Evolutionary conservation across 2,329 filamentous ascomycete species (phyloP).

Genomic region (Cladosporium sp.): DNA sequence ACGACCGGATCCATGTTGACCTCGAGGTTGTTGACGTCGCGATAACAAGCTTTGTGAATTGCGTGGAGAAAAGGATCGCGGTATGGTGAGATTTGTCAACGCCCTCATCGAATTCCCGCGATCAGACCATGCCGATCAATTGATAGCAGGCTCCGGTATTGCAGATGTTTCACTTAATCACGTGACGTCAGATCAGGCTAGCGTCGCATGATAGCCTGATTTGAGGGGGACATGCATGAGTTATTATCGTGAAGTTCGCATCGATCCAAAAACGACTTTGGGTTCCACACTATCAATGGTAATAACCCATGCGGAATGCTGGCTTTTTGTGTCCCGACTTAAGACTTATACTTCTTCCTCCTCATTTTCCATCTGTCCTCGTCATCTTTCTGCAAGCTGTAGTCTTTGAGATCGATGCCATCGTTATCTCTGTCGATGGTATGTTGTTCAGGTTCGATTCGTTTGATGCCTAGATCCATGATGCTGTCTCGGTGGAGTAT

Average conservation of each 20-base stretch:
- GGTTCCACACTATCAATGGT: background rate
- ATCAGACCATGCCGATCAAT: background rate
- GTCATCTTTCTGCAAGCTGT: too few species aligned
- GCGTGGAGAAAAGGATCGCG: background rate
- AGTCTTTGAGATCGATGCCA: too few species aligned
- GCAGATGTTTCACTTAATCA: background rate
- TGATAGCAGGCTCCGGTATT: background rate
- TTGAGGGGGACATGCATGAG: background rate
- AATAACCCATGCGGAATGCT: background rate
- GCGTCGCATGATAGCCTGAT: background rate
- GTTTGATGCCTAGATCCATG: too few species aligned
- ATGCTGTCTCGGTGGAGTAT: too few species aligned
- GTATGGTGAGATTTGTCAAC: background rate
- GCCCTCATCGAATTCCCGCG: background rate
- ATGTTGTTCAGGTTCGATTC: too few species aligned
- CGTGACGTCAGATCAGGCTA: background rate
- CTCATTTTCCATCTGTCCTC: too few species aligned
- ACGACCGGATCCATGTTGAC: background rate
- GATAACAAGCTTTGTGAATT: background rate
- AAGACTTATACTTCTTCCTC: too few species aligned
- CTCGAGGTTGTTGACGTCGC: background rate
- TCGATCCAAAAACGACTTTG: background rate
- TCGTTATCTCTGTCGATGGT: too few species aligned
- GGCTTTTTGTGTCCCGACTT: too few species aligned
- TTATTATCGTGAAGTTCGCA: background rate